Conservation (phyloP, 2,329 filamentous ascomycete species). For the Fusarium sp. region DNA sequence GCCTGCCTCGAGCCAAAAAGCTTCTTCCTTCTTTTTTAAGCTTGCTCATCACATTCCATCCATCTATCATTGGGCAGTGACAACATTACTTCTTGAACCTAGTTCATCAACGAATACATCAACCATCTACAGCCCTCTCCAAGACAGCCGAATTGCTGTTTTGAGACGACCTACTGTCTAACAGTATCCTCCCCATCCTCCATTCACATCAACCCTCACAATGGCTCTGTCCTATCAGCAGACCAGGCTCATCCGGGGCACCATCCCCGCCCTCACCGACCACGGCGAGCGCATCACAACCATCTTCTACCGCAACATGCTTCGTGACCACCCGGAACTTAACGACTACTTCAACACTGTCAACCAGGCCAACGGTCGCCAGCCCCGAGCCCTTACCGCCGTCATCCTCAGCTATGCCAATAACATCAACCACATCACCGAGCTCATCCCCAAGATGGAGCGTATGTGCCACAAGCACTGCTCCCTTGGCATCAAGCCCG, state of each 20-base stretch:
- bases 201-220: conserved; percentile 14
- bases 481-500: conserved; percentile 70
- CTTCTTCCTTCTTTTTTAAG: background rate
- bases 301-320: conserved; percentile 75
- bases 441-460: conserved; percentile 62
- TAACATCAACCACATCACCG: conserved; percentile 70
- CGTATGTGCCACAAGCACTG: conserved; percentile 75
- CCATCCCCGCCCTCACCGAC: conserved; percentile 71
- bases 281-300: conserved; percentile 73
- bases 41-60: conserved; percentile 2
- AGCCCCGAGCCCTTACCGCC: conserved; percentile 48
- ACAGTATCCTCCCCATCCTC: background rate
- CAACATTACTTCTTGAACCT: background rate
- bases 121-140: background rate
- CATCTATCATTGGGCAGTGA: background rate
- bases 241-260: conserved; percentile 70
- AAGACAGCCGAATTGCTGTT: background rate
- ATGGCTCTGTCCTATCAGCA: conserved; percentile 62
- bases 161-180: background rate
- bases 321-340: conserved; percentile 69
- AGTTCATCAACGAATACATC: background rate
- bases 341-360: conserved; percentile 71
- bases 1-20: background rate
- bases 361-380: conserved; percentile 49
- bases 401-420: conserved; percentile 72